phyloP scores from a whole-genome alignment of 192 early-diverging fungal genomes.

The Kickxella alabastrina region DNA sequence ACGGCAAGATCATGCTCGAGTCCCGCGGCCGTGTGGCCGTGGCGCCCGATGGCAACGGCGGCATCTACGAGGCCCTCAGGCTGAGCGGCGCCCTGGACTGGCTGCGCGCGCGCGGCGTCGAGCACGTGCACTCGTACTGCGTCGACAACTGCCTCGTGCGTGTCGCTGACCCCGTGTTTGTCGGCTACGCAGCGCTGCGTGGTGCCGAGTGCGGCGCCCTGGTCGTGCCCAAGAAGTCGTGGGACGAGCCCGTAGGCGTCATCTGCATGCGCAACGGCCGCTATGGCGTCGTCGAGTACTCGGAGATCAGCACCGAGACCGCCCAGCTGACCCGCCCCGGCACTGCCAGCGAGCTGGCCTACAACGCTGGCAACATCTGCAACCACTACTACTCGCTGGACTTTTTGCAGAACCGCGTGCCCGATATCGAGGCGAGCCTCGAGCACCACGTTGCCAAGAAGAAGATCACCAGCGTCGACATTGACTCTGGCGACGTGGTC shows the following conservation, averaged over 20 bases:
- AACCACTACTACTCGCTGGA: slow-evolving; percentile 97
- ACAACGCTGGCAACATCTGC: slow-evolving; percentile 95
- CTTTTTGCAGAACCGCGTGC: slow-evolving; percentile 78
- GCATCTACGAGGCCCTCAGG: slow-evolving; percentile 91
- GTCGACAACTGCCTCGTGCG: slow-evolving; percentile 97
- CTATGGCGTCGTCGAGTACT: slow-evolving; percentile 93
- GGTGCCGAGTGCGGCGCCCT: slow-evolving; percentile 94
- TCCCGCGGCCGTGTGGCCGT: slow-evolving; percentile 69
- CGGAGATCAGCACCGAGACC: slow-evolving; percentile 79
- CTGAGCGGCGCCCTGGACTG: slow-evolving; percentile 76
- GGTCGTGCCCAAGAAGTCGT: slow-evolving; percentile 82
- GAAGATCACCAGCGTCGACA: slow-evolving; percentile 92
- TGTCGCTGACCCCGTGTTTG: slow-evolving; percentile 93
- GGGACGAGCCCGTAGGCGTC: slow-evolving; percentile 92
- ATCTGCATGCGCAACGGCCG: slow-evolving; percentile 83
- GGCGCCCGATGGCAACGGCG: slow-evolving; percentile 89
- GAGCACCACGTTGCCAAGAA: slow-evolving; percentile 98
- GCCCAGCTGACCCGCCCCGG: slow-evolving; percentile 64
- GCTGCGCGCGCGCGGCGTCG: slow-evolving; percentile 76
- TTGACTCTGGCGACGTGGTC: slow-evolving; percentile 66
- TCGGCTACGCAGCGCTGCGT: slow-evolving; percentile 87
- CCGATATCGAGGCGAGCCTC: slow-evolving; percentile 75
- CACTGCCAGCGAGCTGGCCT: slow-evolving; percentile 61
- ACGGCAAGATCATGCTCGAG: slow-evolving; percentile 95
- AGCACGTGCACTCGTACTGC: slow-evolving; percentile 91